A percentile compares a stretch with the other conserved stretches of the same genome.
Evolutionary conservation across 139 green algal species (phyloP).

Genomic region (Parachlorella kessleri): DNA sequence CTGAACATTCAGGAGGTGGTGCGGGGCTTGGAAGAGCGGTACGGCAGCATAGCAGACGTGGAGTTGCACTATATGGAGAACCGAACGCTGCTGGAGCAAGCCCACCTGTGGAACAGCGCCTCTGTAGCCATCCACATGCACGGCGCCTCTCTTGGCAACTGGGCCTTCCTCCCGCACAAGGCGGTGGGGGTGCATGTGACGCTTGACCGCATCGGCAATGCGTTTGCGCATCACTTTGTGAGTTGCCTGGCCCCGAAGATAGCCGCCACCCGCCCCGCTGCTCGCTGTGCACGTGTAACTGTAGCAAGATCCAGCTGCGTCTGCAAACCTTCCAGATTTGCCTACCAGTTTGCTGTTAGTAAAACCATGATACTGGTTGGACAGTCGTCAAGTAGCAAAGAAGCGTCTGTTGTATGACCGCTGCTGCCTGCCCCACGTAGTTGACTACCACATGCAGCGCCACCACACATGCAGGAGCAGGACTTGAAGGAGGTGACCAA

Average conservation of each 20-base stretch:
- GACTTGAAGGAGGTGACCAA: background rate
- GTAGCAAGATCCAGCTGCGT: too few species aligned
- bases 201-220: background rate
- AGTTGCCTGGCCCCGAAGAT: too few species aligned
- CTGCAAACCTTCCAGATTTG: too few species aligned
- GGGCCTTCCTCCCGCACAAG: background rate
- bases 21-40: background rate
- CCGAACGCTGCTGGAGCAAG: background rate
- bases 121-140: background rate
- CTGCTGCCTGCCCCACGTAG: too few species aligned
- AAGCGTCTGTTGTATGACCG: too few species aligned
- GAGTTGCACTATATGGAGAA: background rate
- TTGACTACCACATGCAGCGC: too few species aligned
- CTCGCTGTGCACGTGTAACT: too few species aligned
- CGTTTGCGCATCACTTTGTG: background rate
- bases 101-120: background rate
- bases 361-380: too few species aligned
- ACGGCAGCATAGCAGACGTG: background rate
- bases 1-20: background rate
- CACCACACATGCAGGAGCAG: background rate
- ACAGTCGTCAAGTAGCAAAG: too few species aligned
- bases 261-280: too few species aligned
- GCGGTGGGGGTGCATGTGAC: background rate
- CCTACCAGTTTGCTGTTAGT: too few species aligned
- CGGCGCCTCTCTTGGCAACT: background rate